Base-by-base conservation (phyloP, 2,329 filamentous ascomycete genomes). In the Penicillium rolfsii region DNA sequence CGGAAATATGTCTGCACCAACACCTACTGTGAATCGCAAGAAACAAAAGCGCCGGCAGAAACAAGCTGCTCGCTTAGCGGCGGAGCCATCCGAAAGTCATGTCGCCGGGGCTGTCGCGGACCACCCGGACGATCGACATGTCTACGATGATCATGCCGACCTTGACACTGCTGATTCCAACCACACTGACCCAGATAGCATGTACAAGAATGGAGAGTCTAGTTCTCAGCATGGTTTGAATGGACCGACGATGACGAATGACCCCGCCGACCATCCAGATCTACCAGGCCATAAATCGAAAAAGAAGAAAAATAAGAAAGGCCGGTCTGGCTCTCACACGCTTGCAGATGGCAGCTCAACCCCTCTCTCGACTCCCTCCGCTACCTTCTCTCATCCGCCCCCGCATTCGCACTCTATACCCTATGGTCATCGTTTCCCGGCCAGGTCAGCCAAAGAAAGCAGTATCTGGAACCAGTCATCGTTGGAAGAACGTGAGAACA, bases 401-500 rank as follows among this genome's bases (percentile, higher is more conserved):
- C 74, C 80, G 55, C 77, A 79, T 52, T 75, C 76, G 14, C 79
- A 80, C 46, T 76, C 81, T 30, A 75, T 82, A 45, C 74, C 78
- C 48, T 76, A 77, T 49, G 72, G 76, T 26, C 70, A 79, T 58
- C 76, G 78, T 36, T 74, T 78, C 48, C 74, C 78, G 8, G 74
- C 79, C 55, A 80, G 80, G 63, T 75, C 82, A 68, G 85, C 86
- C 55, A 89, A 89, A 72, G 91, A 95, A 73, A 93, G 92, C 64
- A 75, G 71, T 77, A 97, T 99, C 77, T 99, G 95, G 95, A 97
- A 97, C 74, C 97, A 93, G 2, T 95, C 91, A 60, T 95, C 91
- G 9, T 87, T 91, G 67, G 93, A 98, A 77, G 95, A 99, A 80
- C 90, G 95, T 38, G 93, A 97, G 80, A 90, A 95, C 55, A 99